Base-by-base conservation (phyloP, 495 filamentous ascomycete species). In the Aspergillus biplanus region DNA sequence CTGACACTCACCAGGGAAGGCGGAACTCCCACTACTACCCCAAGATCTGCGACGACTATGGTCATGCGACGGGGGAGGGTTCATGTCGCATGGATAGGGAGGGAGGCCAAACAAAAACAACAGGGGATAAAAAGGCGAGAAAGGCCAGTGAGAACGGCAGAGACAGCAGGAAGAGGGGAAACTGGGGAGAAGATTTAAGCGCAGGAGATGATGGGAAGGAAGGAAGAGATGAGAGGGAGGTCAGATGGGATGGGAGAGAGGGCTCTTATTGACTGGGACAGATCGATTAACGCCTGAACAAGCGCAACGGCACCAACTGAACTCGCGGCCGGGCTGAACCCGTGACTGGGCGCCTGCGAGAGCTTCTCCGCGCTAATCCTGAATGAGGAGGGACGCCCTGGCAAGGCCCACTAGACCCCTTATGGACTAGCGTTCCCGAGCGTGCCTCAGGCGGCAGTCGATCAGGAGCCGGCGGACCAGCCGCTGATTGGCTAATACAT, bases 371-470 rank as follows among this genome's bases (percentile, higher is more conserved):
- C 65, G 69, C 75, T 77, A 78, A 62, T 50, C 76, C 69, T 12
- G 47, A 56, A 64, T 15, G 9, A 56, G 69, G 46, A 67, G 62
- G 55, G 72, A 59, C 61, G 58, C 59, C 65, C 64, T 65, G 61
- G 52, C 34, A 58, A 33, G 8, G 0, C 13, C 32, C 56, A 48
- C 73, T 73, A 73, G 33, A 8, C 59, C 65, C 13, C 9, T 59
- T 52, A 15, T 15, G 63, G 70, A 50, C 66, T 78, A 79, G 76
- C 70, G 73, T 53, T 76, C 76, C 76, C 76, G 76, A 75, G 73
- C 61, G 62, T 68, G 61, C 62, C 65, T 67, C 54, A 62, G 62
- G 68, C 60, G 62, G 67, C 61, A 71, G 71, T 66, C 71, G 76
- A 77, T 77, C 75, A 65, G 52, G 65, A 70, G 75, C 71, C 69